phyloP scores from a whole-genome alignment of 2,329 filamentous ascomycete genomes.

The Epichloe uncinata region DNA sequence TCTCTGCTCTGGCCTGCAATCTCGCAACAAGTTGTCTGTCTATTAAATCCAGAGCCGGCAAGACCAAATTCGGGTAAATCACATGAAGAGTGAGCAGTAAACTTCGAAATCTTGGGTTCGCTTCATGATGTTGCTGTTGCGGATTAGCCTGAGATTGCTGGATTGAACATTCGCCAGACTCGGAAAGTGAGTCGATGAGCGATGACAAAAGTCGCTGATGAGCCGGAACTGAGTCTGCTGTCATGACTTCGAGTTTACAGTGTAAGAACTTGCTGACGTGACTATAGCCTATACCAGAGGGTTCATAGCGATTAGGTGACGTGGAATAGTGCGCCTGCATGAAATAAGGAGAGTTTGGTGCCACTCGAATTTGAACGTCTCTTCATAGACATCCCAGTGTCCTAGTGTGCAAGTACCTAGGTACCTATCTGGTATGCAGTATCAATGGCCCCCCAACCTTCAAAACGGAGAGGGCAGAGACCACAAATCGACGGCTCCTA shows the following conservation, averaged over 20 bases:
- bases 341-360: too few species aligned
- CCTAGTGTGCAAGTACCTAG: too few species aligned
- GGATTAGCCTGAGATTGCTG: neutral
- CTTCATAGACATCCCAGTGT: too few species aligned
- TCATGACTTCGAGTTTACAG: neutral
- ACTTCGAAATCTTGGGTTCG: slow-evolving; percentile 25
- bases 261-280: too few species aligned
- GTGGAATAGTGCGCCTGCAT: too few species aligned
- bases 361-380: too few species aligned
- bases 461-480: too few species aligned
- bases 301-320: too few species aligned
- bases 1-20: neutral
- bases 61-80: slow-evolving; percentile 65
- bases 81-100: slow-evolving; percentile 72
- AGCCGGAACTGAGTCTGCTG: neutral
- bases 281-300: too few species aligned
- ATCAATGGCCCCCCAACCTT: too few species aligned
- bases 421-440: too few species aligned
- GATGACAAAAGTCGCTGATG: slow-evolving; percentile 2
- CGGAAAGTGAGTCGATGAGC: slow-evolving; percentile 1
- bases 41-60: slow-evolving; percentile 77
- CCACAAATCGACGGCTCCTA: too few species aligned
- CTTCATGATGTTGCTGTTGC: neutral
- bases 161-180: neutral
- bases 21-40: slow-evolving; percentile 55